phyloP scores from a whole-genome alignment of 306 rosid species.

The Alnus glutinosa region DNA sequence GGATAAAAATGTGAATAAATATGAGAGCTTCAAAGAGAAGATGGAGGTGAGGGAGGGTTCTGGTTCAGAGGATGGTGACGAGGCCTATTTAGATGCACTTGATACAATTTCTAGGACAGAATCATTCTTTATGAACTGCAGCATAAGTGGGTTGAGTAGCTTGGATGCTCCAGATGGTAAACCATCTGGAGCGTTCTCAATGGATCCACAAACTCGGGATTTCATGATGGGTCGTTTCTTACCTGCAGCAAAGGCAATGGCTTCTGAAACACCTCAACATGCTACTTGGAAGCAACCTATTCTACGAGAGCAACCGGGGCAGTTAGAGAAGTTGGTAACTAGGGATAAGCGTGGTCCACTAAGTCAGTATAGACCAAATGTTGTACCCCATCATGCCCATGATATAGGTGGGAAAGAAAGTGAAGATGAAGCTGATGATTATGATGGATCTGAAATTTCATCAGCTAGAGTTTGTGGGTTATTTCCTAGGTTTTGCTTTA shows the following conservation, averaged over 20 bases:
- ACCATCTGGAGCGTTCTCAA: slow-evolving; percentile 47
- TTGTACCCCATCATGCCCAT: slow-evolving; percentile 34
- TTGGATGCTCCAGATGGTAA: slow-evolving; percentile 52
- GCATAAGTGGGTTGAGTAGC: slow-evolving; percentile 72
- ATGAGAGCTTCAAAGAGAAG: slow-evolving; percentile 33
- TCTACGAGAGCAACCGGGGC: slow-evolving; percentile 52
- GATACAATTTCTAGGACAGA: slow-evolving; percentile 78
- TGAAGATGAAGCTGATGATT: slow-evolving; percentile 47
- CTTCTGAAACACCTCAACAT: slow-evolving; percentile 57
- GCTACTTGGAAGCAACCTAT: slow-evolving; percentile 45
- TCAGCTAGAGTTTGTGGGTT: slow-evolving; percentile 49
- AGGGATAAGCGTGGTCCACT: slow-evolving; percentile 32
- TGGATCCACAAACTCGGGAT: slow-evolving; percentile 54
- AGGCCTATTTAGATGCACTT: slow-evolving; percentile 60
- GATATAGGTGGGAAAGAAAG: slow-evolving; percentile 43
- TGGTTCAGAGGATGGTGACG: slow-evolving; percentile 59
- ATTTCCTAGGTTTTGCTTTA: slow-evolving; percentile 53
- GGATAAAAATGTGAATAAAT: slow-evolving; percentile 28
- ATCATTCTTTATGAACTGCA: slow-evolving; percentile 68
- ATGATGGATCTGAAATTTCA: slow-evolving; percentile 33
- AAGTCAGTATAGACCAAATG: slow-evolving; percentile 38
- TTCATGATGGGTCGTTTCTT: slow-evolving; percentile 88
- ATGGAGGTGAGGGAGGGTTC: slow-evolving; percentile 32
- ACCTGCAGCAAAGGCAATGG: slow-evolving; percentile 90
- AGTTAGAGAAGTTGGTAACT: slow-evolving; percentile 34